Conservation (phyloP, 163 green algal genomes). For the Prototheca wickerhamii region DNA sequence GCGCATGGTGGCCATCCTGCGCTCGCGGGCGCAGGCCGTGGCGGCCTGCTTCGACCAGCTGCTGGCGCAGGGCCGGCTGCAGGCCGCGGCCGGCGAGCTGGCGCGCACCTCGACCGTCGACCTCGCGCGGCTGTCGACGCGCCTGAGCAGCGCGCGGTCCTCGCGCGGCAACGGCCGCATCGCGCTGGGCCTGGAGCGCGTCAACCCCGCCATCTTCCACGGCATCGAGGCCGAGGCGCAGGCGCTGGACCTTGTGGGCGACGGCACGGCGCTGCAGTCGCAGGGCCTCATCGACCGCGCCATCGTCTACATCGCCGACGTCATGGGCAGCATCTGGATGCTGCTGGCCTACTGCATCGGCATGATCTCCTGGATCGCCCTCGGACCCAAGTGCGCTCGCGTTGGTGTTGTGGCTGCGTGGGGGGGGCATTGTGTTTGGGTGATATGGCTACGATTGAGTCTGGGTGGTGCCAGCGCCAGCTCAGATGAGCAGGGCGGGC, state of each 20-base stretch:
- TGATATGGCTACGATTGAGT: too few relatives aligned
- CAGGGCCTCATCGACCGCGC: neutral
- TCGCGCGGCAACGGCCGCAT: too few relatives aligned
- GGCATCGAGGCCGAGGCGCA: conserved; percentile 5
- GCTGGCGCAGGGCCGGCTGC: conserved; percentile 4
- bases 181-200: neutral
- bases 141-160: neutral
- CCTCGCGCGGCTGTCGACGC: too few relatives aligned
- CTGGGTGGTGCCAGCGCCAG: too few relatives aligned
- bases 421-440: too few relatives aligned
- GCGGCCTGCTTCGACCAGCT: conserved; percentile 9
- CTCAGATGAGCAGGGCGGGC: too few relatives aligned
- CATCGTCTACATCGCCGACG: conserved; percentile 3
- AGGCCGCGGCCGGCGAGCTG: neutral
- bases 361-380: conserved; percentile 8
- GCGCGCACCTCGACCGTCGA: neutral
- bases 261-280: conserved; percentile 1
- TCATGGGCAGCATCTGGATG: conserved; percentile 18
- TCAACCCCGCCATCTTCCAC: neutral
- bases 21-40: conserved; percentile 10
- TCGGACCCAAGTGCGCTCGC: conserved; percentile 8
- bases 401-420: too few relatives aligned
- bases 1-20: conserved; percentile 12
- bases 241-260: conserved; percentile 4
- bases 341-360: conserved; percentile 2